Percentiles rank a stretch among this genome's conserved stretches.
These are phyloP conservation scores for Obelidium mucronatum DNA, from an alignment of 192 early-diverging fungal genomes.

Conservation along the genomic window DNA sequence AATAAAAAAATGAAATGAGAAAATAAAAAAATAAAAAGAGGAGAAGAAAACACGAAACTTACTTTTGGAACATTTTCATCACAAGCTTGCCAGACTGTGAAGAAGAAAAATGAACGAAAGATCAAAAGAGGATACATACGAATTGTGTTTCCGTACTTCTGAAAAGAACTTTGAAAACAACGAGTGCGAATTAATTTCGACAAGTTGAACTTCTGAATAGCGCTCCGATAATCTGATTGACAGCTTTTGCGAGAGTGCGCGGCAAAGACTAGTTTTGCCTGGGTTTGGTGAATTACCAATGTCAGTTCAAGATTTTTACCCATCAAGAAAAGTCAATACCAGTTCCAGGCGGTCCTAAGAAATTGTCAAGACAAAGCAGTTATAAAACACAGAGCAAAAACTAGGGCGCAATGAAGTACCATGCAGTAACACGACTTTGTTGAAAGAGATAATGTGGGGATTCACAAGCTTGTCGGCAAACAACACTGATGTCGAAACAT, in stretches of 20 bases:
- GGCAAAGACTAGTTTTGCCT: conserved; percentile 73
- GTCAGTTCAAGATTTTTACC: neutral
- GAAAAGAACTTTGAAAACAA: conserved; percentile 82
- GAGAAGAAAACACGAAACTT: neutral
- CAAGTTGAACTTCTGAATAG: conserved; percentile 60
- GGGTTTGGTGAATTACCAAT: conserved; percentile 45
- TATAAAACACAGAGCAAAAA: neutral
- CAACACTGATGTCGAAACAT: conserved; percentile 65
- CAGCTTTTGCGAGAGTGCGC: conserved; percentile 68
- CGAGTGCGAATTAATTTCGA: conserved; percentile 78
- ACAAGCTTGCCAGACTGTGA: conserved; percentile 67
- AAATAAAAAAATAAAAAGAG: neutral
- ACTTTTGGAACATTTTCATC: conserved; percentile 63
- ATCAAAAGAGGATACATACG: neutral
- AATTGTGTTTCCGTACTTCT: conserved; percentile 47
- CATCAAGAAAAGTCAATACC: conserved; percentile 14
- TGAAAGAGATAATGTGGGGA: conserved; percentile 62
- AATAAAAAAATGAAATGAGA: neutral
- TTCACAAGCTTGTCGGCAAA: conserved; percentile 68
- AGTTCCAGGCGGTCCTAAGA: conserved; percentile 62
- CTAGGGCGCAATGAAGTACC: conserved; percentile 33
- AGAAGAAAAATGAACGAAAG: neutral
- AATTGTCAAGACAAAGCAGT: neutral
- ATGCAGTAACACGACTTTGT: conserved; percentile 69
- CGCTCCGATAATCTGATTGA: conserved; percentile 64